phyloP scores from a whole-genome alignment of 75 land plant species.

The Azolla pinnata region DNA sequence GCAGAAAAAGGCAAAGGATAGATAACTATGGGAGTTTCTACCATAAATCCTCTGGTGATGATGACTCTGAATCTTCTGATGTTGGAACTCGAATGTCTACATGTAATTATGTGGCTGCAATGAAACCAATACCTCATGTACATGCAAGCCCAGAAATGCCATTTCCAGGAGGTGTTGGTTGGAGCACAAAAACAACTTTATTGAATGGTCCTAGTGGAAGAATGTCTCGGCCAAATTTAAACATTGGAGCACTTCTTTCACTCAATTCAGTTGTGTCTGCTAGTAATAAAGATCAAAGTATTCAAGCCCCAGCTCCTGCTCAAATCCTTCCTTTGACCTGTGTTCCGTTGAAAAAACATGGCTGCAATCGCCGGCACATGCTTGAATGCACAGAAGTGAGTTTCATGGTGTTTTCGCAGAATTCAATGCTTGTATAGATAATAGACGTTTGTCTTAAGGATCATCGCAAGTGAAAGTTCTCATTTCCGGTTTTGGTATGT shows the following conservation, averaged over 20 bases:
- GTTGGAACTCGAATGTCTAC: background rate
- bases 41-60: background rate
- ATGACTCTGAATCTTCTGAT: background rate
- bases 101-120: conserved; percentile 36
- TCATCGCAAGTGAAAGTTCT: background rate
- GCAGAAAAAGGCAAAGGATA: conserved; percentile 36
- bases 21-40: background rate
- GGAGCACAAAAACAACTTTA: conserved; percentile 30
- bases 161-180: conserved; percentile 45
- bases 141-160: conserved; percentile 50
- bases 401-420: background rate
- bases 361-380: conserved; percentile 60
- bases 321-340: conserved; percentile 56
- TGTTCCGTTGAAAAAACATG: conserved; percentile 76
- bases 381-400: conserved; percentile 77
- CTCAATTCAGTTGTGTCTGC: background rate
- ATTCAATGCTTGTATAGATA: background rate
- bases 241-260: background rate
- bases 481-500: background rate
- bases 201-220: conserved; percentile 16
- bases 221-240: background rate
- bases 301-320: conserved; percentile 12
- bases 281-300: background rate
- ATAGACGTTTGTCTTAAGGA: background rate
- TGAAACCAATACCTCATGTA: conserved; percentile 82